A percentile compares a stretch with the other conserved stretches of the same genome.
Conservation (phyloP, 1,284 basidiomycete species). For the Sanghuangporus sanghuang region DNA sequence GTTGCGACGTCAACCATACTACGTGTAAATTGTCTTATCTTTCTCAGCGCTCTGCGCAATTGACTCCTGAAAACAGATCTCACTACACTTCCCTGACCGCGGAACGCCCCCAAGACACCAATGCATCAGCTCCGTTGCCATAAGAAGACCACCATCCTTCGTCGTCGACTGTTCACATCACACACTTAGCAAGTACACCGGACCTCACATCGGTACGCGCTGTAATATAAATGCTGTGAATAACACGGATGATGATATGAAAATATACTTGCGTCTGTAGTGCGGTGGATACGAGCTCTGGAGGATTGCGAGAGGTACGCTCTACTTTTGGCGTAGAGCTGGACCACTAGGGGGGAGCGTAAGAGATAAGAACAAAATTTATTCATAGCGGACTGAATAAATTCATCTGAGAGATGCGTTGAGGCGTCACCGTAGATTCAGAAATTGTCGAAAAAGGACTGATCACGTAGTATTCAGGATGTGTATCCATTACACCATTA, state of each 20-base stretch:
- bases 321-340: too few relatives aligned
- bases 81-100: slow-evolving; percentile 39
- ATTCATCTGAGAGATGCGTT: too few relatives aligned
- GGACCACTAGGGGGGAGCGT: too few relatives aligned
- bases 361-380: too few relatives aligned
- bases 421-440: too few relatives aligned
- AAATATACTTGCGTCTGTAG: slow-evolving; percentile 5
- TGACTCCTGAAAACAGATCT: background rate
- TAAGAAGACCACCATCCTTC: slow-evolving; percentile 28
- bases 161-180: slow-evolving; percentile 36
- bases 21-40: background rate
- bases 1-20: slow-evolving; percentile 30
- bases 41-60: background rate
- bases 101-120: slow-evolving; percentile 72
- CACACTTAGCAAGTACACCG: slow-evolving; percentile 63
- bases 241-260: slow-evolving; percentile 36
- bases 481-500: too few relatives aligned
- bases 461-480: too few relatives aligned
- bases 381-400: too few relatives aligned
- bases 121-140: slow-evolving; percentile 58
- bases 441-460: too few relatives aligned
- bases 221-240: slow-evolving; percentile 59
- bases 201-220: slow-evolving; percentile 65
- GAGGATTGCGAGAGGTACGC: background rate
- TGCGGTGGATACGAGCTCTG: slow-evolving; percentile 9